These are phyloP conservation scores for Pichia sp. DNA, from an alignment of 1,139 yeast species.

Conservation along the genomic window DNA sequence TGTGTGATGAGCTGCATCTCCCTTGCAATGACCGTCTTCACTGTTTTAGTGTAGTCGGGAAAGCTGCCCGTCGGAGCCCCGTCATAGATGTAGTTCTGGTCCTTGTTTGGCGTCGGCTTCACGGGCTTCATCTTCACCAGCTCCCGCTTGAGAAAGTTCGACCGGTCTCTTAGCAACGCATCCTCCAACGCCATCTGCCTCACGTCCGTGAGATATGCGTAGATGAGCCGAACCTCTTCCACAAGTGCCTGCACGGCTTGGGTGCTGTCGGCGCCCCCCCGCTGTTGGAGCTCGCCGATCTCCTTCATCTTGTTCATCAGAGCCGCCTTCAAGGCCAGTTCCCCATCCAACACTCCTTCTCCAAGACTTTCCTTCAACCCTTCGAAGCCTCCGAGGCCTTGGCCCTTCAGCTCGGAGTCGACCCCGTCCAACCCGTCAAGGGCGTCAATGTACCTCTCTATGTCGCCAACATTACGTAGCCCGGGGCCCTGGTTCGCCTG, in stretches of 20 bases:
- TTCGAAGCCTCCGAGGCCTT: slow-evolving; percentile 40
- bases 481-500: slow-evolving; percentile 26
- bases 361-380: slow-evolving; percentile 49
- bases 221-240: slow-evolving; percentile 43
- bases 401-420: slow-evolving; percentile 36
- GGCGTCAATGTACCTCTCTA: slow-evolving; percentile 35
- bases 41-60: slow-evolving; percentile 35
- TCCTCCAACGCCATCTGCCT: slow-evolving; percentile 23
- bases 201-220: slow-evolving; percentile 33
- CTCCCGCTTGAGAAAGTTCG: slow-evolving; percentile 16
- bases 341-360: slow-evolving; percentile 44
- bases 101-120: slow-evolving; percentile 25
- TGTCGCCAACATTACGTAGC: slow-evolving; percentile 34
- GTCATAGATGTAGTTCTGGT: slow-evolving; percentile 29
- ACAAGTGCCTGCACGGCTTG: slow-evolving; percentile 34
- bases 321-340: slow-evolving; percentile 36
- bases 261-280: slow-evolving; percentile 33
- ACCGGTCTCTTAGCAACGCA: slow-evolving; percentile 24
- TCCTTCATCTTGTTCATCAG: slow-evolving; percentile 33
- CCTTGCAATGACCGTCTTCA: slow-evolving; percentile 17
- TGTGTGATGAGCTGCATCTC: slow-evolving; percentile 22
- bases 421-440: slow-evolving; percentile 37
- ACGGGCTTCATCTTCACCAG: slow-evolving; percentile 12
- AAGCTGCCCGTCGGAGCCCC: slow-evolving; percentile 49
- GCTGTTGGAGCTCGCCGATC: slow-evolving; percentile 38